Evolutionary conservation across 345 rosid species (phyloP).

Genomic region (Crucihimalaya himalaica): DNA sequence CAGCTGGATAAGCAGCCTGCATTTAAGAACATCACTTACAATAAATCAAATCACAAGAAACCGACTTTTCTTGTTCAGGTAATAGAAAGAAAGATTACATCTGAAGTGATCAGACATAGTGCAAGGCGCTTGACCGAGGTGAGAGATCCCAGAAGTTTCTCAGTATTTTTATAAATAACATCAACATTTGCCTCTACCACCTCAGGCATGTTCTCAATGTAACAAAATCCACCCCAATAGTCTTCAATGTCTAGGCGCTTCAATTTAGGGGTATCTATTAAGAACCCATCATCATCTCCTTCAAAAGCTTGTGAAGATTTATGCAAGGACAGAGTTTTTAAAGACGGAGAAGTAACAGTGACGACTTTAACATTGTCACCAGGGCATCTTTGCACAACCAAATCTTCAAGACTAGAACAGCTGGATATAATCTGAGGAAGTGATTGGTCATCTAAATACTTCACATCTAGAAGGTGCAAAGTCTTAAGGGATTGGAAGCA

Average conservation of each 20-base stretch:
- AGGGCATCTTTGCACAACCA: slow-evolving; percentile 38
- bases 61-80: background rate
- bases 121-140: slow-evolving; percentile 31
- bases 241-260: slow-evolving; percentile 32
- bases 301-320: slow-evolving; percentile 34
- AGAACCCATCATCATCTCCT: slow-evolving; percentile 39
- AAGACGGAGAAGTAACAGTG: background rate
- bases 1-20: slow-evolving; percentile 39
- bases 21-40: background rate
- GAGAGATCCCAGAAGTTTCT: slow-evolving; percentile 35
- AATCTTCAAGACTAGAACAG: slow-evolving; percentile 34
- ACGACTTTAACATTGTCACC: slow-evolving; percentile 35
- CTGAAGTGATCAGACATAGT: slow-evolving; percentile 32
- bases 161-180: slow-evolving; percentile 36
- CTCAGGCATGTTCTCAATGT: slow-evolving; percentile 37
- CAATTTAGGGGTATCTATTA: slow-evolving; percentile 28
- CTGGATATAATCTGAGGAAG: slow-evolving; percentile 23
- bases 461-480: slow-evolving; percentile 33
- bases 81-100: slow-evolving; percentile 27
- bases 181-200: slow-evolving; percentile 34
- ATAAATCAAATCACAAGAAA: slow-evolving; percentile 18
- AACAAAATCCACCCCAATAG: slow-evolving; percentile 36
- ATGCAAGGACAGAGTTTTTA: slow-evolving; percentile 19
- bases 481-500: slow-evolving; percentile 32
- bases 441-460: slow-evolving; percentile 31